Evolutionary conservation across 2,329 filamentous ascomycete genomes (phyloP).

Genomic region (Diaporthe destruens): DNA sequence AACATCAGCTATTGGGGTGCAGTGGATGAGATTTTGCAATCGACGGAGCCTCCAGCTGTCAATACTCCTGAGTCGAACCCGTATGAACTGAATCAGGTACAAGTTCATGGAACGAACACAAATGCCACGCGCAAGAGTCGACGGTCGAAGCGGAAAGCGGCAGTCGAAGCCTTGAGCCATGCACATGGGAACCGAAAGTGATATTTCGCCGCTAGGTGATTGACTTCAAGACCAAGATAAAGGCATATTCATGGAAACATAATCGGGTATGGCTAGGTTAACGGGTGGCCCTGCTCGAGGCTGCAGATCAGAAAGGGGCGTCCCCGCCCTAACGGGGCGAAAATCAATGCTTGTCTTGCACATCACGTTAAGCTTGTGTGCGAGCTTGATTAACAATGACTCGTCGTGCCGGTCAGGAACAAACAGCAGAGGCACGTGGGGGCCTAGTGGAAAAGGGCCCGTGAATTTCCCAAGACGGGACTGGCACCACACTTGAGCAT

Average conservation of each 20-base stretch:
- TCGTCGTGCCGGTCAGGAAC: conserved; percentile 10
- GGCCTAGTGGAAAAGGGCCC: not conserved
- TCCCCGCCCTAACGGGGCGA: not conserved
- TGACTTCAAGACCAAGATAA: not conserved
- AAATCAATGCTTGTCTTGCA: conserved; percentile 8
- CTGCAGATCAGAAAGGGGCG: conserved; percentile 13
- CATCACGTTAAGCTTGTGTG: conserved; percentile 11
- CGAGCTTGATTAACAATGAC: conserved; percentile 26
- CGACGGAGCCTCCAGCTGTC: not conserved
- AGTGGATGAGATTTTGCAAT: not conserved
- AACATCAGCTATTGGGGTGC: conserved; percentile 33
- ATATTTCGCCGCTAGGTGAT: not conserved
- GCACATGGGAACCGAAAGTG: no score
- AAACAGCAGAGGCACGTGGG: conserved; percentile 7
- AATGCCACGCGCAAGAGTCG: not conserved
- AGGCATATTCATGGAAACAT: not conserved
- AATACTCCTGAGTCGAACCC: not conserved
- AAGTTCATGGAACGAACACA: not conserved
- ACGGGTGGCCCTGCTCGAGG: not conserved
- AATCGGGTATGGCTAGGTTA: not conserved
- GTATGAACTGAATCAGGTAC: conserved; percentile 17
- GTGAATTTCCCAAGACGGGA: conserved; percentile 26
- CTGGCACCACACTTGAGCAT: conserved; percentile 1
- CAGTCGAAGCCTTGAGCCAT: not conserved
- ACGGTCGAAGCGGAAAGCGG: not conserved